These are phyloP conservation scores for Nemania abortiva DNA, from an alignment of 2,329 filamentous ascomycete genomes.

Conservation along the genomic window DNA sequence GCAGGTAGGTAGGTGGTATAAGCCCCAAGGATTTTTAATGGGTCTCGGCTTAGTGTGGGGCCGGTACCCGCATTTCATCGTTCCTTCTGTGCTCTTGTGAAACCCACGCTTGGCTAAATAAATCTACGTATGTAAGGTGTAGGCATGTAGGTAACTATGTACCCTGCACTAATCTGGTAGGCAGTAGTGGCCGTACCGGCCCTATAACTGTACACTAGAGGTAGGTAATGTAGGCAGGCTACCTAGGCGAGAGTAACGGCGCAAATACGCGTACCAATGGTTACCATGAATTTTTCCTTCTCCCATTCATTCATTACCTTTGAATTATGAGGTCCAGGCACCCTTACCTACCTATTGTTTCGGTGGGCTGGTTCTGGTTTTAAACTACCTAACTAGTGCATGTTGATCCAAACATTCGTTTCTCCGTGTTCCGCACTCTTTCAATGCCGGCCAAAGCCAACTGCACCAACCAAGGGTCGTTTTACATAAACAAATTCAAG, in stretches of 20 bases:
- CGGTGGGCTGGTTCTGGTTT: neutral
- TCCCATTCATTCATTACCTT: neutral
- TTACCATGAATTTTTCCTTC: neutral
- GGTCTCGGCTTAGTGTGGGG: conserved; percentile 41
- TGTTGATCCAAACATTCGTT: conserved; percentile 2
- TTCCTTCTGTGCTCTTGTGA: conserved; percentile 40
- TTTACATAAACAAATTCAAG: neutral
- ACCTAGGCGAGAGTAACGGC: conserved; percentile 27
- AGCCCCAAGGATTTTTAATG: conserved; percentile 31
- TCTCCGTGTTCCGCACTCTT: neutral
- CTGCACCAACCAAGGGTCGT: neutral
- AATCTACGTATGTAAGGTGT: conserved; percentile 23
- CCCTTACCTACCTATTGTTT: neutral
- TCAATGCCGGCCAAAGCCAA: neutral
- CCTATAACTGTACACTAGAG: neutral
- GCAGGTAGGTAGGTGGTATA: neutral
- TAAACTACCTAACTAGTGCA: neutral
- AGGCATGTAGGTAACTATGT: neutral
- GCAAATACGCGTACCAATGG: conserved; percentile 26
- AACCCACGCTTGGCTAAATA: conserved; percentile 41
- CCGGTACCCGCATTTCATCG: conserved; percentile 37
- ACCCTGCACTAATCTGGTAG: conserved; percentile 18
- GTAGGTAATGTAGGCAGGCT: conserved; percentile 5
- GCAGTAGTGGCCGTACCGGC: neutral
- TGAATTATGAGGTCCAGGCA: neutral